Evolutionary conservation across 2,329 filamentous ascomycete species (phyloP), one percentile per base, ranked within the genome.

Genomic region (Gaeumannomyces sp.): DNA sequence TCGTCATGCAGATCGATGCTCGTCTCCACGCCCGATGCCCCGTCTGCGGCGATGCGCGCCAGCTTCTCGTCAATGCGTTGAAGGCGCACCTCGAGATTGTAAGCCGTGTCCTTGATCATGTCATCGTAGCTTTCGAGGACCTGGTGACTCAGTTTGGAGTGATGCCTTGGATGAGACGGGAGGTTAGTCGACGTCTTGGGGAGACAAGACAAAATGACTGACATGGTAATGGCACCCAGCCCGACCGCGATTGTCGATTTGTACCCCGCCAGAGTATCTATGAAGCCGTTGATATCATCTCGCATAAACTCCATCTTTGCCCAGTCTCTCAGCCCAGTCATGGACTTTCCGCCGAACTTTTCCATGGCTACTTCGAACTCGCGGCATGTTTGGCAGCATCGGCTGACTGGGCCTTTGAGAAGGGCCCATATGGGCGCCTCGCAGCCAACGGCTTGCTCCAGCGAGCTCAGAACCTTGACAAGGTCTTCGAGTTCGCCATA

Each of bases 221-320:
- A 57, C 53, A 57, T 57, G 53, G 3, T 57, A 27, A 57, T 57
- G n/a, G 19, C 25, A 57, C 53, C 53, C 53, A 57, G 53, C 53
- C 53, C 53, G 53, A 57, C 25, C n/a, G 53, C 13, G 53, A 78
- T 78, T 2, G 76, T 79, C 63, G 73, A 71, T 67, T 78, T 78
- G 64, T 78, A 79, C 25, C 71, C 72, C 57, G 70, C 71, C 33
- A 79, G 66, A 58, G 71, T 73, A 53, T 78, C 75, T 62, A 77
- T 77, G 66, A 78, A 78, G 60, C 74, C 72, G 64, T 75, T 76
- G 65, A 78, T 77, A 64, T 76, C 69, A 29, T 75, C 75, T 71
- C 69, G 73, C 73, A 73, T 78, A 53, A 78, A 78, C 67, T 78
- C 75, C 73, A 79, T 72, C 69, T 72, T 77, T 66, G 72, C 66